Evolutionary conservation across 495 filamentous ascomycete species (phyloP).

Genomic region (Hamigera avellanea): DNA sequence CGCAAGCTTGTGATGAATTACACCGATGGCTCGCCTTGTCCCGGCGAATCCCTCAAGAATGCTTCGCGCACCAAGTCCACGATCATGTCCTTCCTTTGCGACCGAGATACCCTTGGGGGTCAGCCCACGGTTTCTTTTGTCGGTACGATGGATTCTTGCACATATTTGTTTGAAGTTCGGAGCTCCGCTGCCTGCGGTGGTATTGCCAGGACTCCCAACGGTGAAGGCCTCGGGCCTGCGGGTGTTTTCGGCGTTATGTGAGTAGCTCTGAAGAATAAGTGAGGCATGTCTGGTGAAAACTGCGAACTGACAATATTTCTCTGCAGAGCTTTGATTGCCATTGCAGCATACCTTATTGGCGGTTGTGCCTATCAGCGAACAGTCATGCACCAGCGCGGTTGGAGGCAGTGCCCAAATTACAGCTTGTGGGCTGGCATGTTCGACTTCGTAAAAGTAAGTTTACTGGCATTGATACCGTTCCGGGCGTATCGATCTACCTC

Average conservation of each 20-base stretch:
- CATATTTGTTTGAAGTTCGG: constrained; percentile 96
- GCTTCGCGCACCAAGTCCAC: constrained; percentile 62
- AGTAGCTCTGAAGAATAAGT: constrained; percentile 13
- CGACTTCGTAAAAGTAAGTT: constrained; percentile 69
- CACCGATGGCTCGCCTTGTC: constrained; percentile 75
- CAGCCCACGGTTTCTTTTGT: constrained; percentile 68
- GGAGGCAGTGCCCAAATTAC: constrained; percentile 93
- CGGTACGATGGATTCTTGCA: constrained; percentile 75
- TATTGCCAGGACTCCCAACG: constrained; percentile 45
- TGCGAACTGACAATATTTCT: constrained; percentile 7
- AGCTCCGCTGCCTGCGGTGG: constrained; percentile 75
- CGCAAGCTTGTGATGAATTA: constrained; percentile 90
- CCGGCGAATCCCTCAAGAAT: constrained; percentile 22
- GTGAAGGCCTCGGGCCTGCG: constrained; percentile 63
- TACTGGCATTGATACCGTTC: constrained; percentile 22
- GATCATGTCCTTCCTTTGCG: constrained; percentile 88
- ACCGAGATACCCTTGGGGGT: constrained; percentile 52
- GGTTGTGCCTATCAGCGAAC: constrained; percentile 93
- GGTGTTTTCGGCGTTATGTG: constrained; percentile 91
- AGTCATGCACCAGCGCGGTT: constrained; percentile 89
- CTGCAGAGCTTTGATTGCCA: constrained; percentile 52
- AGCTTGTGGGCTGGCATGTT: constrained; percentile 82
- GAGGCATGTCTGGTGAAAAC: too few relatives aligned
- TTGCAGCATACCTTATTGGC: constrained; percentile 80
- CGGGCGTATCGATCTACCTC: constrained; percentile 12